A percentile compares a stretch with the other conserved stretches of the same genome.
These are phyloP conservation scores for carrot (Daucus carota) DNA, from an alignment of 129 eudicot species.

Conservation along the genomic window DNA sequence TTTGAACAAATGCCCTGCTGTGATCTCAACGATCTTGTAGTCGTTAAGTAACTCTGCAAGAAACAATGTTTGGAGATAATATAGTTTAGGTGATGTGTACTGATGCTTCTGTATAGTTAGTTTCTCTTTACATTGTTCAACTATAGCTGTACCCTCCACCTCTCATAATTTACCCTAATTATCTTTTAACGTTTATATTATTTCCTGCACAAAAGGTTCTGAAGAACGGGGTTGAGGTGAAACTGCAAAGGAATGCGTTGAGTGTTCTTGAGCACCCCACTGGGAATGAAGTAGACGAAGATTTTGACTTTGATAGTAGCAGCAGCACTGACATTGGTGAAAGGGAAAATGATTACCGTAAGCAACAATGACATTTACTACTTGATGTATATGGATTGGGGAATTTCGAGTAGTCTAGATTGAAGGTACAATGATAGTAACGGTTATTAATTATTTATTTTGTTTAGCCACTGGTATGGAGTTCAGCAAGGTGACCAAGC, in stretches of 20 bases:
- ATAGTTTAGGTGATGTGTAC: neutral
- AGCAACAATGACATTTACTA: constrained; percentile 18
- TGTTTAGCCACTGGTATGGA: constrained; percentile 55
- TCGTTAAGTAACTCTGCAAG: neutral
- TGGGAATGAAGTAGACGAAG: constrained; percentile 90
- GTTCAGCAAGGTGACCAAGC: constrained; percentile 65
- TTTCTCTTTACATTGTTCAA: neutral
- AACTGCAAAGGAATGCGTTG: constrained; percentile 91
- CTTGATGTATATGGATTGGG: neutral
- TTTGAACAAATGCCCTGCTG: neutral
- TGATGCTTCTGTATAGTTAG: neutral
- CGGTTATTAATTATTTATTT: neutral
- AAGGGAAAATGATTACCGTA: constrained; percentile 57
- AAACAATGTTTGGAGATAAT: neutral
- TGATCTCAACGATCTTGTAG: neutral
- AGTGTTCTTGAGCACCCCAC: constrained; percentile 98
- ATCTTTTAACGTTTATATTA: neutral
- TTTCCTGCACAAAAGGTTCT: constrained; percentile 42
- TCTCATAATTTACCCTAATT: neutral
- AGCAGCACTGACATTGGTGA: constrained; percentile 64
- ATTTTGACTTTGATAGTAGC: constrained; percentile 67
- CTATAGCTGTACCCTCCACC: neutral
- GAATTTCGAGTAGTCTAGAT: neutral
- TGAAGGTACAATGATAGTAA: neutral
- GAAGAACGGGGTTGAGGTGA: constrained; percentile 97